These are phyloP conservation scores for Amanita pseudoporphyria DNA, from an alignment of 768 basidiomycete genomes.

Conservation along the genomic window DNA sequence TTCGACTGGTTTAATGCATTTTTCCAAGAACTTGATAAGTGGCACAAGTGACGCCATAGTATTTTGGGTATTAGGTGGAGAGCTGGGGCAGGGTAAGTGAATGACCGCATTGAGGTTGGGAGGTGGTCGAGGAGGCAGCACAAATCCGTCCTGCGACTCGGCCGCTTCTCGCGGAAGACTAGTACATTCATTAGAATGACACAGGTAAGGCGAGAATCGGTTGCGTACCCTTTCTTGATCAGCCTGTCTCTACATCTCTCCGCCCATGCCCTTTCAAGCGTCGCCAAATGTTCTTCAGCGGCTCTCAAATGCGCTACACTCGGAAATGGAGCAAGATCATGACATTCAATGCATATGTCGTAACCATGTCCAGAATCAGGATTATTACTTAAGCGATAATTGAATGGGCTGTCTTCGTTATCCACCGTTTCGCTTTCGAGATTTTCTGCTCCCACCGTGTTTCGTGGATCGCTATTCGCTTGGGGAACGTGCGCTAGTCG, in stretches of 20 bases:
- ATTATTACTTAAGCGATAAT: slow-evolving; percentile 31
- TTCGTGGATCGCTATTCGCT: neutral
- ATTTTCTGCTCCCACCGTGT: neutral
- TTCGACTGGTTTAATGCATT: slow-evolving; percentile 41
- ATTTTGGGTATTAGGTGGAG: slow-evolving; percentile 41
- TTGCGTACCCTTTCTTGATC: slow-evolving; percentile 16
- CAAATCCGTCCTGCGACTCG: slow-evolving; percentile 14
- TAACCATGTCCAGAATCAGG: slow-evolving; percentile 53
- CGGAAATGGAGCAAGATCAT: slow-evolving; percentile 72
- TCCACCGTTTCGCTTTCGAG: neutral
- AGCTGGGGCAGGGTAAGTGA: slow-evolving; percentile 69
- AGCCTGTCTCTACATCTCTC: slow-evolving; percentile 27
- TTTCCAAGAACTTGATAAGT: slow-evolving; percentile 60
- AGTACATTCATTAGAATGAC: neutral
- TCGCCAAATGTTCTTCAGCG: slow-evolving; percentile 65
- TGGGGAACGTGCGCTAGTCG: slow-evolving; percentile 18
- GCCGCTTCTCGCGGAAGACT: neutral
- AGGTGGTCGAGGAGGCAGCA: slow-evolving; percentile 51
- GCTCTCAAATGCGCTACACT: slow-evolving; percentile 53
- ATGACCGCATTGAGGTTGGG: slow-evolving; percentile 65
- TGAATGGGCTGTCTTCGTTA: slow-evolving; percentile 28
- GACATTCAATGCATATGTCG: slow-evolving; percentile 84
- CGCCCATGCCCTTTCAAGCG: slow-evolving; percentile 60
- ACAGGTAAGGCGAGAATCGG: neutral
- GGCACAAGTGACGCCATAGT: slow-evolving; percentile 53